phyloP scores from a whole-genome alignment of 495 filamentous ascomycete genomes.

The Penicillium mononematosum region DNA sequence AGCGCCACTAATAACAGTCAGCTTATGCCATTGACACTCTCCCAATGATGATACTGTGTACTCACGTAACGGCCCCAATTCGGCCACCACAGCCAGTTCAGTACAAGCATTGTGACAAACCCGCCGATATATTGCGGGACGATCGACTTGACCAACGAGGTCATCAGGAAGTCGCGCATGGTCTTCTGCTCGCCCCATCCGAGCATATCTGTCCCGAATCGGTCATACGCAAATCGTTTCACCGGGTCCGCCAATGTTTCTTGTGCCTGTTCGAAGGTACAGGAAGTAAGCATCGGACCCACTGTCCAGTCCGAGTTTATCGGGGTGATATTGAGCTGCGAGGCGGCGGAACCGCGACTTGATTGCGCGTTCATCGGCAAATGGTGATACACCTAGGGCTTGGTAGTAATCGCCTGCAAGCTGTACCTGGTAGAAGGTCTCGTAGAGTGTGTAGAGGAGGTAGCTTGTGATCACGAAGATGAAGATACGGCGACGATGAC shows the following conservation, averaged over 20 bases:
- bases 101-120: constrained; percentile 59
- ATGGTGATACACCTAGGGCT: constrained; percentile 63
- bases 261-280: constrained; percentile 72
- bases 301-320: constrained; percentile 60
- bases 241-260: constrained; percentile 79
- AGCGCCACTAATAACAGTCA: constrained; percentile 66
- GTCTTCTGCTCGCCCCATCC: constrained; percentile 68
- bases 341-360: constrained; percentile 84
- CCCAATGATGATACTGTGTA: constrained; percentile 1
- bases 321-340: constrained; percentile 82
- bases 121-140: constrained; percentile 66
- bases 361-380: constrained; percentile 70
- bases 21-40: constrained; percentile 4
- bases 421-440: constrained; percentile 79
- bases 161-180: constrained; percentile 67
- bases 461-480: constrained; percentile 78
- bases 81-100: constrained; percentile 76
- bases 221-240: constrained; percentile 87
- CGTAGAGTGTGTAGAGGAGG: constrained; percentile 90
- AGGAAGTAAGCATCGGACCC: constrained; percentile 66
- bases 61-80: constrained; percentile 71
- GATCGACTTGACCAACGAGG: constrained; percentile 54
- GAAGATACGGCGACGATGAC: constrained; percentile 77
- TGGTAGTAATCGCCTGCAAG: constrained; percentile 72
- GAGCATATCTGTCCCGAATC: constrained; percentile 77